phyloP scores from a whole-genome alignment of 2,329 filamentous ascomycete genomes.

The Alternaria panax region DNA sequence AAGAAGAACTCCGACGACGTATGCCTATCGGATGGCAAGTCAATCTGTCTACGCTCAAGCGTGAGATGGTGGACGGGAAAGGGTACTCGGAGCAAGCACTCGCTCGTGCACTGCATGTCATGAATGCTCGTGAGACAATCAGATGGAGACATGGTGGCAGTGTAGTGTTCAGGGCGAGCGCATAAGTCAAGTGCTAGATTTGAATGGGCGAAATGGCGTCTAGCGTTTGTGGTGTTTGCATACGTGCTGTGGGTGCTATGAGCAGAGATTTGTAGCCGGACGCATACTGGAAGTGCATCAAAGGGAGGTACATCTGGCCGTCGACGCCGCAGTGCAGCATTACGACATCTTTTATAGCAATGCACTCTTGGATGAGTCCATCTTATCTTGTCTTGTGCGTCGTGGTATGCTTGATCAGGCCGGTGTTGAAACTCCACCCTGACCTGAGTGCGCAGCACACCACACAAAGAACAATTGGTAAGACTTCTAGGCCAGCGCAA shows the following conservation, averaged over 20 bases:
- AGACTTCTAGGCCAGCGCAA: too few species aligned
- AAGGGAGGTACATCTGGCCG: background rate
- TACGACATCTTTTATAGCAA: background rate
- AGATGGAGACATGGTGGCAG: conserved; percentile 73
- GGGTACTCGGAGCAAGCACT: conserved; percentile 88
- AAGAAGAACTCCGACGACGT: conserved; percentile 85
- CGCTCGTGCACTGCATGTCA: conserved; percentile 81
- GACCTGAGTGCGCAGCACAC: background rate
- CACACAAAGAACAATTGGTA: too few species aligned
- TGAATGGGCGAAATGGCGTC: background rate
- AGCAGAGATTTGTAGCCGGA: background rate
- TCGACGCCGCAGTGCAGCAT: background rate
- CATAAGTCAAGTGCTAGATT: conserved; percentile 1
- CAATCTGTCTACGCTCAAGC: conserved; percentile 80
- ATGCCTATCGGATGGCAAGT: conserved; percentile 96
- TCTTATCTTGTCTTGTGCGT: too few species aligned
- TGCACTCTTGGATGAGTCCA: background rate
- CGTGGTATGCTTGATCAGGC: background rate
- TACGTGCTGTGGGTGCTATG: background rate
- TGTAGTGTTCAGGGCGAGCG: conserved; percentile 33
- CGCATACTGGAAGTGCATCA: background rate
- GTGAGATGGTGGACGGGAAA: conserved; percentile 91
- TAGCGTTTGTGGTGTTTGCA: conserved; percentile 3
- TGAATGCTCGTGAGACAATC: conserved; percentile 87
- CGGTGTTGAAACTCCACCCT: background rate